phyloP scores from a whole-genome alignment of 2,329 filamentous ascomycete species.

The Xylaria sp. region DNA sequence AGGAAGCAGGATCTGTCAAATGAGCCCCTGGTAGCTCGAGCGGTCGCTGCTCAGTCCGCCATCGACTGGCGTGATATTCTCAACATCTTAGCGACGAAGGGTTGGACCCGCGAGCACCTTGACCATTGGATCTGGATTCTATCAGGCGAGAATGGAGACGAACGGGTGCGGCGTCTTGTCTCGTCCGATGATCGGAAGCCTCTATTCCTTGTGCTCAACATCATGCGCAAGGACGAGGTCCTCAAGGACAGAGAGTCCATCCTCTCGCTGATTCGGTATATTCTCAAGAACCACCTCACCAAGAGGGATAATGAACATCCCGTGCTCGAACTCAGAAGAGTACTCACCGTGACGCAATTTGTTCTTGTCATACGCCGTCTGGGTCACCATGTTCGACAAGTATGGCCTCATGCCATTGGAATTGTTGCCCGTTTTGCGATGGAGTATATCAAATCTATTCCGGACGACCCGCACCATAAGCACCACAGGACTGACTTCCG shows the following conservation, averaged over 20 bases:
- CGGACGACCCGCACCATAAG: constrained; percentile 14
- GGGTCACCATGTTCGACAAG: constrained; percentile 21
- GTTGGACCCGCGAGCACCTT: constrained; percentile 33
- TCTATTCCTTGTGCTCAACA: constrained; percentile 36
- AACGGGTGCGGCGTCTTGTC: constrained; percentile 34
- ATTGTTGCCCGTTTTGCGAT: constrained; percentile 30
- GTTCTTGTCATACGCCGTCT: constrained; percentile 26
- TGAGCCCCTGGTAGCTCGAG: constrained; percentile 17
- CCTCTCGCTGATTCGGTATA: constrained; percentile 32
- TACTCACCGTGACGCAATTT: constrained; percentile 22
- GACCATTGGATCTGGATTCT: constrained; percentile 41
- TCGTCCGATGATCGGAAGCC: constrained; percentile 34
- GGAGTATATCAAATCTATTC: constrained; percentile 29
- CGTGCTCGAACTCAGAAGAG: neutral
- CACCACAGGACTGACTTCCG: constrained; percentile 21
- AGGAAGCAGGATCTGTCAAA: constrained; percentile 20
- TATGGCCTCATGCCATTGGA: constrained; percentile 30
- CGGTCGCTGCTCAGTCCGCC: constrained; percentile 18
- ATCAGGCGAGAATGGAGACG: constrained; percentile 32
- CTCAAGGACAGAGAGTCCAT: constrained; percentile 32
- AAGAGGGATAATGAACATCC: neutral
- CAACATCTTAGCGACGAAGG: constrained; percentile 30
- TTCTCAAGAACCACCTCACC: constrained; percentile 21
- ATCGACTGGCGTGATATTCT: constrained; percentile 32
- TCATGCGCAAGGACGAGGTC: constrained; percentile 34